Evolutionary conservation across 164 flowering plant species (phyloP), one percentile per base, ranked within the genome.

Genomic region (Chloranthus sessilifolius): DNA sequence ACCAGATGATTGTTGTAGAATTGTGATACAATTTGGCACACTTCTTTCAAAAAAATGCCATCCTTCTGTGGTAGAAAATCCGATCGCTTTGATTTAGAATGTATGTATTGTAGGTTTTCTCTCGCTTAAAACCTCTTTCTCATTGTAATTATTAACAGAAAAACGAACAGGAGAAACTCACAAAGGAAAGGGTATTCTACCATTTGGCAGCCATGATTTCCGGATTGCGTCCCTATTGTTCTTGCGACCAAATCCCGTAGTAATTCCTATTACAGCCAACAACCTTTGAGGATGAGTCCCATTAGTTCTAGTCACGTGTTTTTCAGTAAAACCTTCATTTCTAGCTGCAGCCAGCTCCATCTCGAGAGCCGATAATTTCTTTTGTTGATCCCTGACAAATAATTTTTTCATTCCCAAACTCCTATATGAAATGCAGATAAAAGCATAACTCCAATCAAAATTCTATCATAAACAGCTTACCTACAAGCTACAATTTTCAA

Each of bases 161-260:
- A 16, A 41, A 58, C 31, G 29, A 48, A 55, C 52, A 49, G 38
- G 36, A 30, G 47, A 56, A 58, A 52, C 47, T 46, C 51, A 66
- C 35, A 29, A 54, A 51, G 33, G 37, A 23, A 15, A 46, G 26
- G 8, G 48, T 29, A 58, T 31, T 36, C 44, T 81, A 88, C 98
- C 98, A 51, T 75, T 70, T 65, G 83, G 80, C 88, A 85, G 76
- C 95, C 98, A 91, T 39, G 96, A 95, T 64, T 69, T 81, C 40
- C 98, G 80, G 44, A 91, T 76, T 12, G 95, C 95, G 63, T 85
- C 81, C 59, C 96, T 78, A 25, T 81, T 83, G 30, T 75, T 82
- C 58, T 70, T 72, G 52, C 71, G 82, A 27, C 90, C 90, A 75
- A 85, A 88, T 16, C 42, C 61, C 7, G 98, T 88, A 25, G 75